These are phyloP conservation scores for Linum lewisii DNA, from an alignment of 345 rosid genomes.

Conservation along the genomic window DNA sequence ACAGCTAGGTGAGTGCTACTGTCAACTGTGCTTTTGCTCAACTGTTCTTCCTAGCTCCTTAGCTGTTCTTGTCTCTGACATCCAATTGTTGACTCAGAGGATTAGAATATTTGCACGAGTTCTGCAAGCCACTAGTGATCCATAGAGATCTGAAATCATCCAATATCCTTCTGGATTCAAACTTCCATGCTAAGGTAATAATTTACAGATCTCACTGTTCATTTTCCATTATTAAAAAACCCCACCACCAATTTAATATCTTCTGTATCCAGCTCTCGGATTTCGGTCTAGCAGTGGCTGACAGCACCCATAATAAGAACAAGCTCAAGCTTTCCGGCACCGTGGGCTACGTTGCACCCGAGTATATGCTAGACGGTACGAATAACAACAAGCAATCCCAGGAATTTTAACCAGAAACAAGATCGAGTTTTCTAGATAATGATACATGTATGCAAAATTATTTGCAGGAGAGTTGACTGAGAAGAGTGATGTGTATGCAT, in stretches of 20 bases:
- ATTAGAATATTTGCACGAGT: slow-evolving; percentile 88
- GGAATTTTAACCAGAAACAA: too few species aligned
- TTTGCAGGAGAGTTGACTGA: slow-evolving; percentile 71
- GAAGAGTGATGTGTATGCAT: slow-evolving; percentile 95
- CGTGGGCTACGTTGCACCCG: slow-evolving; percentile 92
- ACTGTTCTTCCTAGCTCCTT: background rate
- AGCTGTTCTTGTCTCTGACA: background rate
- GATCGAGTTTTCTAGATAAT: background rate
- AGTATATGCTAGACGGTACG: slow-evolving; percentile 83
- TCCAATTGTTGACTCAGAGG: slow-evolving; percentile 50
- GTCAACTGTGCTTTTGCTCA: background rate
- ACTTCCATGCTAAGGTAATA: slow-evolving; percentile 86
- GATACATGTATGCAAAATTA: background rate
- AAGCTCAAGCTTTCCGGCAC: slow-evolving; percentile 90
- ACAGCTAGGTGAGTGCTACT: slow-evolving; percentile 49
- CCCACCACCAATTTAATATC: background rate
- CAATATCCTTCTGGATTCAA: slow-evolving; percentile 76
- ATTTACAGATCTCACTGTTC: slow-evolving; percentile 5
- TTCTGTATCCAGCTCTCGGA: slow-evolving; percentile 63
- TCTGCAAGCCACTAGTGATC: slow-evolving; percentile 78
- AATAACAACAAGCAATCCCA: background rate
- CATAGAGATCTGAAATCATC: slow-evolving; percentile 99
- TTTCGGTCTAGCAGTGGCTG: slow-evolving; percentile 87
- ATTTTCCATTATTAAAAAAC: background rate
- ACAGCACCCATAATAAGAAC: slow-evolving; percentile 54